Conservation (phyloP, 2,329 filamentous ascomycete genomes). For the Fusarium verrucosum region DNA sequence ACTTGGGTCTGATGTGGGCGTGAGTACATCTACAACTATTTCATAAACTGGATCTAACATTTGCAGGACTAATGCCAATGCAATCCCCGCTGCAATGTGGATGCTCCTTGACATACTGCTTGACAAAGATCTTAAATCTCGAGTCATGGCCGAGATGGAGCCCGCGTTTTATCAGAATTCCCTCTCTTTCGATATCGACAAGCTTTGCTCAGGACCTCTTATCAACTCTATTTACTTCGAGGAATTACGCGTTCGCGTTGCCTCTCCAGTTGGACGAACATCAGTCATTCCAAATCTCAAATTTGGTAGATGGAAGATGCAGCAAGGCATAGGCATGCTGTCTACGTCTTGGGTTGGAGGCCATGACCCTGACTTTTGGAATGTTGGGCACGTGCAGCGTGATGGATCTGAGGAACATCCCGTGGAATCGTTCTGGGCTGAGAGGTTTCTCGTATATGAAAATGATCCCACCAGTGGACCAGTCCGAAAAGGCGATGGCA, state of each 20-base stretch:
- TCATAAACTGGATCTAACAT: accelerated
- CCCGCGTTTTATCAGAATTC: constrained; percentile 4
- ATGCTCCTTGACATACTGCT: constrained; percentile 30
- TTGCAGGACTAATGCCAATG: constrained; percentile 26
- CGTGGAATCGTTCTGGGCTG: constrained; percentile 35
- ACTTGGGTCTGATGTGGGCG: constrained; percentile 40
- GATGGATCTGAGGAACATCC: constrained; percentile 26
- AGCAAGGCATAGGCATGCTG: constrained; percentile 25
- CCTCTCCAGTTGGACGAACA: constrained; percentile 34
- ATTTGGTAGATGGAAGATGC: constrained; percentile 30
- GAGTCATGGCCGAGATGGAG: constrained; percentile 30
- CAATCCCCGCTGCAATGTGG: constrained; percentile 39
- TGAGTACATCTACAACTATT: background rate
- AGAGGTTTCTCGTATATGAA: constrained; percentile 35
- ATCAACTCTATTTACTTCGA: constrained; percentile 51
- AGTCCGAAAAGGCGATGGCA: background rate
- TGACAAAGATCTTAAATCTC: constrained; percentile 6
- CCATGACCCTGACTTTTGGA: constrained; percentile 32
- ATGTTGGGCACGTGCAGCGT: constrained; percentile 8
- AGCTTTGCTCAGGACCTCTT: constrained; percentile 38
- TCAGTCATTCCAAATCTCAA: constrained; percentile 35
- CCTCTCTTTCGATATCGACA: constrained; percentile 28
- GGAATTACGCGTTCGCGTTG: constrained; percentile 45
- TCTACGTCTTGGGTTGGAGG: constrained; percentile 26
- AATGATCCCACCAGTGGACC: constrained; percentile 36